These are phyloP conservation scores for Phytopythium boreale DNA, from an alignment of 352 stramenopile genomes.

Conservation along the genomic window DNA sequence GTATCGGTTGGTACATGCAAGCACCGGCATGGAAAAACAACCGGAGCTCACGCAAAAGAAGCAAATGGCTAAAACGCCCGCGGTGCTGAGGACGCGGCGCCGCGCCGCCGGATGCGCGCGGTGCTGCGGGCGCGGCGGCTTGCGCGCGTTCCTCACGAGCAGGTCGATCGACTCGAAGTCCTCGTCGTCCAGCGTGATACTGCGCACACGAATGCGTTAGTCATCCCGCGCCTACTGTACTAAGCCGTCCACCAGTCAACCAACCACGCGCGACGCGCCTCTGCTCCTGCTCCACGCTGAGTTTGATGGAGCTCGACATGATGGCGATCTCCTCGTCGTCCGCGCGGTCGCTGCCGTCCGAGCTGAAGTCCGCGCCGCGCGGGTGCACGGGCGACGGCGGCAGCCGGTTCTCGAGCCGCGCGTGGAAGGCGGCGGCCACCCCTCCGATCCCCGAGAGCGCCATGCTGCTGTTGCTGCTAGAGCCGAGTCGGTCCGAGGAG, in stretches of 20 bases:
- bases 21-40: neutral
- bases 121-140: conserved; percentile 1
- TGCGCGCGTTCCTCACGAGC: neutral
- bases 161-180: conserved; percentile 19
- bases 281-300: conserved; percentile 9
- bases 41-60: conserved; percentile 17
- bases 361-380: neutral
- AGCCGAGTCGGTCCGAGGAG: too few species aligned
- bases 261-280: neutral
- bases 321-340: conserved; percentile 20
- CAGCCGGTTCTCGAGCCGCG: conserved; percentile 4
- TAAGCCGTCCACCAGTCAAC: neutral
- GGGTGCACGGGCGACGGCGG: neutral
- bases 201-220: neutral
- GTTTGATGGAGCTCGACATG: conserved; percentile 11
- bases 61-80: conserved; percentile 12
- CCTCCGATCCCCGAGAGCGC: neutral
- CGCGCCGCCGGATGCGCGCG: conserved; percentile 4
- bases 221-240: neutral
- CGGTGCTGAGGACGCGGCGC: conserved; percentile 13
- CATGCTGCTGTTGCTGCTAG: neutral
- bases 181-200: conserved; percentile 14
- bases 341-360: neutral
- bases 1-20: neutral
- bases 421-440: conserved; percentile 3